phyloP scores from a whole-genome alignment of 1,284 basidiomycete species.

The Gymnopus androsaceus region DNA sequence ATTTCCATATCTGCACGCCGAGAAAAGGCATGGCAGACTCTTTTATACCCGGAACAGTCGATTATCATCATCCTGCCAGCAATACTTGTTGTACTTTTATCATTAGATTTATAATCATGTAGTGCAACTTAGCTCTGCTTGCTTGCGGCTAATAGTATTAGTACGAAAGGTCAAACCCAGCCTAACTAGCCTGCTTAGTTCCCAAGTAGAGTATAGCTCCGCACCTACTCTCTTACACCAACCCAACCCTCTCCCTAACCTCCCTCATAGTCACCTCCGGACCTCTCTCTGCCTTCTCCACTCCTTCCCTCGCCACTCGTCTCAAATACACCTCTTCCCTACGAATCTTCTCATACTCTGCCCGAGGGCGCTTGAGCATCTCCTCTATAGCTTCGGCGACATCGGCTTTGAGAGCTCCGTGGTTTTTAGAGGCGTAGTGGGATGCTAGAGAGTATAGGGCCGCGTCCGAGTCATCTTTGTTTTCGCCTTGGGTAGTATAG shows the following conservation, averaged over 20 bases:
- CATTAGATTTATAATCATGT: too few species aligned
- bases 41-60: too few species aligned
- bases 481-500: too few species aligned
- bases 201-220: background rate
- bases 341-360: slow-evolving; percentile 67
- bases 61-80: too few species aligned
- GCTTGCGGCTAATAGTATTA: too few species aligned
- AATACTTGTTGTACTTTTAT: too few species aligned
- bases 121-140: too few species aligned
- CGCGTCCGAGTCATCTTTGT: too few species aligned
- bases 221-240: slow-evolving; percentile 34
- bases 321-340: slow-evolving; percentile 65
- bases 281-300: slow-evolving; percentile 58
- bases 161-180: too few species aligned
- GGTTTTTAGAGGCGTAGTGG: slow-evolving; percentile 63
- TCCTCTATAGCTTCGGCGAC: slow-evolving; percentile 76
- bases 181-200: background rate
- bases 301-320: slow-evolving; percentile 66
- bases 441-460: too few species aligned
- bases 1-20: too few species aligned
- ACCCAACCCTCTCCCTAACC: slow-evolving; percentile 70
- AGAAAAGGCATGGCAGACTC: too few species aligned
- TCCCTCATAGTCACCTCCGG: slow-evolving; percentile 68
- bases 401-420: slow-evolving; percentile 72
- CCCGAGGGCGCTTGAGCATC: slow-evolving; percentile 68